Percentiles rank a stretch among this genome's conserved stretches.
Evolutionary conservation across 345 rosid genomes (phyloP).

Genomic region (Rhizophora apiculata): DNA sequence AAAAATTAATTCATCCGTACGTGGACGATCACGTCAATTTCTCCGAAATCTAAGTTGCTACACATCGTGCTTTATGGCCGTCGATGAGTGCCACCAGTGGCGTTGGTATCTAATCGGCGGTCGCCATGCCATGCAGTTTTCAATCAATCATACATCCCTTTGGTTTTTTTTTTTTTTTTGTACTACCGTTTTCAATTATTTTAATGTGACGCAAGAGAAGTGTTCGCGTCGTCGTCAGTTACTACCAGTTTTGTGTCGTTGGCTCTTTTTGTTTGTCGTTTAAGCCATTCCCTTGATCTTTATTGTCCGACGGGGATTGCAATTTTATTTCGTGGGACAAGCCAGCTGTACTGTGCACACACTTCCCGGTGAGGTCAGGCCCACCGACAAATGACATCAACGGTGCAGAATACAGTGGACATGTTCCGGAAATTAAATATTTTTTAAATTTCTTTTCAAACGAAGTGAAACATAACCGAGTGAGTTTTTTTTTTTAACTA

Average conservation of each 20-base stretch:
- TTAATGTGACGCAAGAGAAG: background rate
- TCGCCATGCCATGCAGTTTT: background rate
- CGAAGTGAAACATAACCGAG: no score
- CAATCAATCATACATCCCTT: no score
- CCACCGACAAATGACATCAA: background rate
- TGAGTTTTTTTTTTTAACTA: no score
- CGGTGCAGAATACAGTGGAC: background rate
- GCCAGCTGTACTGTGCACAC: no score
- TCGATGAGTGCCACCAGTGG: background rate
- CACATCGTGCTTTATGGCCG: no score
- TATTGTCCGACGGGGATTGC: background rate
- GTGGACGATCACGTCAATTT: no score
- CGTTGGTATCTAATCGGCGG: no score
- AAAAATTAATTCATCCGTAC: no score
- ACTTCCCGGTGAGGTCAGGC: no score
- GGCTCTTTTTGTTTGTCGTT: conserved; percentile 4
- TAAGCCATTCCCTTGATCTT: background rate
- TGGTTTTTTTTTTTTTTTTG: background rate
- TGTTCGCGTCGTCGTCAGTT: background rate
- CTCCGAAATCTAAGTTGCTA: no score
- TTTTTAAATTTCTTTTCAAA: no score
- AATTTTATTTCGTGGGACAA: background rate
- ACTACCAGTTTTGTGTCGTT: background rate
- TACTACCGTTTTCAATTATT: no score
- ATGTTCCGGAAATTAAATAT: background rate